These are phyloP conservation scores for Candida jianshihensis DNA, from an alignment of 805 yeast genomes.

Conservation along the genomic window DNA sequence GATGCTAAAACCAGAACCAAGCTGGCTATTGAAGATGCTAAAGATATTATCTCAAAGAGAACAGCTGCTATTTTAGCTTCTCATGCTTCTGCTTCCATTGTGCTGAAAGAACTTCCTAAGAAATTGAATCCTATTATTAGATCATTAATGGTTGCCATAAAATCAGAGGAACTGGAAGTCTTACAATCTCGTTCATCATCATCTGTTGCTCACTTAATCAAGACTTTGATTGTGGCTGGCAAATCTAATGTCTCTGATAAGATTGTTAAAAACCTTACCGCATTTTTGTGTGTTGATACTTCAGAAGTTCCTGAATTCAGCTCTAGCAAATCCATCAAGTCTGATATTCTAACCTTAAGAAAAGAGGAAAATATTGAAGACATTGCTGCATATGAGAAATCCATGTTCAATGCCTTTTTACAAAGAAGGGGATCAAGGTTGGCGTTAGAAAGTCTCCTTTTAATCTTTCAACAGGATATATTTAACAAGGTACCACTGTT, in stretches of 20 bases:
- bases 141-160: slow-evolving; percentile 87
- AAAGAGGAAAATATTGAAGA: slow-evolving; percentile 72
- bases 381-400: slow-evolving; percentile 54
- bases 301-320: slow-evolving; percentile 91
- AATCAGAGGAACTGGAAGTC: slow-evolving; percentile 57
- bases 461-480: slow-evolving; percentile 43
- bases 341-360: slow-evolving; percentile 61
- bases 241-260: slow-evolving; percentile 80
- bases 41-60: slow-evolving; percentile 41
- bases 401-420: slow-evolving; percentile 65
- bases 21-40: slow-evolving; percentile 64
- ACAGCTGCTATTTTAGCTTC: slow-evolving; percentile 60
- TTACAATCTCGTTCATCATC: slow-evolving; percentile 68
- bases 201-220: slow-evolving; percentile 58
- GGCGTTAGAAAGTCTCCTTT: slow-evolving; percentile 56
- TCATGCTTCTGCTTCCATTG: slow-evolving; percentile 67
- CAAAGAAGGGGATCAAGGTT: slow-evolving; percentile 81
- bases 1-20: slow-evolving; percentile 68
- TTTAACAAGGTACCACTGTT: slow-evolving; percentile 64
- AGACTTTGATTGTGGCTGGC: slow-evolving; percentile 45
- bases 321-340: slow-evolving; percentile 48
- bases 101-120: slow-evolving; percentile 64
- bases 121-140: slow-evolving; percentile 86
- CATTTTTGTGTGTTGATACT: slow-evolving; percentile 90
- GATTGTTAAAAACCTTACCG: slow-evolving; percentile 83